Base-by-base conservation (phyloP, 345 rosid genomes). In the Hypericum perforatum region DNA sequence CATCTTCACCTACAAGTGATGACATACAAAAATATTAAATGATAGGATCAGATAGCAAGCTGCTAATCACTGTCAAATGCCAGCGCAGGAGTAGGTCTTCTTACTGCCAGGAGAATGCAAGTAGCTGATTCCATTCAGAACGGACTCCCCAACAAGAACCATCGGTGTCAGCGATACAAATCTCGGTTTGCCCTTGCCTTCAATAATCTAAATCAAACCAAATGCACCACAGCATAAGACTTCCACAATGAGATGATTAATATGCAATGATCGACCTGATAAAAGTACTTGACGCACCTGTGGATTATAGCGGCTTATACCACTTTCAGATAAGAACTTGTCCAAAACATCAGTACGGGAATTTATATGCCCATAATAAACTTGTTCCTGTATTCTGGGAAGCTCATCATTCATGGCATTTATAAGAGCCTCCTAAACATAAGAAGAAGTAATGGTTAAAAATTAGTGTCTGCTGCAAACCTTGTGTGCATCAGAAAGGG, bases 401-500 rank as follows among this genome's bases (percentile, higher is more conserved):
- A 88, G 94, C 69, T 92, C 96, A 16, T 85, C 96, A 65, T 88
- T 92, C 95, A 92, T 88, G 62, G 96, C 90, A 78, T 57, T 88
- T 67, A 80, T 65, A 55, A 88, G 95, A 56, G 86, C 79, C 67
- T 88, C 98, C 96, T 92, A 78, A 52, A 52, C 32, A 73, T 57
- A 42, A 59, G 29, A 59, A 61, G 58, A 38, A 50, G 51, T 61
- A 56, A 65, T 57, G 11, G 47, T 48, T 29, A n/a, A 12, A 39
- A 22, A 22, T 22, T 22, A 1, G 4, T 4, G 32, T 22, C 32
- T 22, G 32, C 32, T 22, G 32, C 32, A 22, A 22, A 22, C 32
- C 32, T 22, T 22, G 32, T 22, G 32, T 22, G 32, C 32, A 22
- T 4, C 32, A 22, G 32, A 22, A 22, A 22, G 32, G 1, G 32